Evolutionary conservation across 495 filamentous ascomycete genomes (phyloP), one percentile per base, ranked within the genome.

Genomic region (Chaetomium tenue): DNA sequence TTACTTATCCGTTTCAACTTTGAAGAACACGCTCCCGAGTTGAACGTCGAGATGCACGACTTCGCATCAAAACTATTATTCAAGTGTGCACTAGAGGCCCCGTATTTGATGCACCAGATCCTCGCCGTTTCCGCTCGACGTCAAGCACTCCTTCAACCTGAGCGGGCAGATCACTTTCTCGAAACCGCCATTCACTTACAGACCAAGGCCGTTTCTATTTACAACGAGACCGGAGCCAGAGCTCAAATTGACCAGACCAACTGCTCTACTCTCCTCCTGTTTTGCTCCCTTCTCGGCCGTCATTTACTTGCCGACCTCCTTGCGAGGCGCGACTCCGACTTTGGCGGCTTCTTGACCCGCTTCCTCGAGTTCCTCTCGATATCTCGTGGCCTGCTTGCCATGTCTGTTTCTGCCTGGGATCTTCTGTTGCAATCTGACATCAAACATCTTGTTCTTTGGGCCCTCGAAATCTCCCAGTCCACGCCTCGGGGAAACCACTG

Each of bases 51-150:
- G 28, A 44, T 69, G 52, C 58, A 65, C 33, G 59, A 72, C 42
- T 61, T 63, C 39, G 40, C 55, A 30, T 57, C 63, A 8, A 54
- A 60, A 6, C 46, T 72, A 3, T 33, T 63, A 52, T 61, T 67
- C 61, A 64, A 64, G 39, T 61, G 65, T 16, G 68, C 63, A 3
- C 72, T 78, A 16, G 60, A 71, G 13, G 67, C 63, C 3, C 76
- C 75, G 5, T 78, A 75, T 61, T 70, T 77, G 16, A 62, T 77
- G 64, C 68, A 74, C 63, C 58, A 72, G 63, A 65, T 77, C 15
- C 72, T 78, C 22, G 76, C 76, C 47, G 65, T 73, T 37, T 77
- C 75, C 1, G 70, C 76, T 6, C 68, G 76, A 25, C 71, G 71
- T 33, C 68, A 76, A 8, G 70, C 75, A 16, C 61, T 65, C 37